Percentiles rank a stretch among this genome's conserved stretches.
Conservation (phyloP, 352 stramenopile genomes). For the Thraustochytrium sp. region DNA sequence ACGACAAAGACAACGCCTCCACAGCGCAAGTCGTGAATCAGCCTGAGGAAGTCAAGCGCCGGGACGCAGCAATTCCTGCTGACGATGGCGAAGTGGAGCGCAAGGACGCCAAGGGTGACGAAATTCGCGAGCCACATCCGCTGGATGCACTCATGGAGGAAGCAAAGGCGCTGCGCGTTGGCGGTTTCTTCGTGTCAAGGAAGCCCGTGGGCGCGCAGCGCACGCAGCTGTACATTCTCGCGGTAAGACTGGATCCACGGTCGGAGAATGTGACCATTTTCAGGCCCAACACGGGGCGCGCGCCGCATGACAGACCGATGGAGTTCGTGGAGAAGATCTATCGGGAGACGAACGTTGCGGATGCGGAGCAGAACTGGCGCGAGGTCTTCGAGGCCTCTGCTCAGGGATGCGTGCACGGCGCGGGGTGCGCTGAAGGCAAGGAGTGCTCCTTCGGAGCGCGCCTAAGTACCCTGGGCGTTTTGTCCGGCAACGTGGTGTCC, state of each 20-base stretch:
- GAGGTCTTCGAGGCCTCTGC: constrained; percentile 28
- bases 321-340: constrained; percentile 41
- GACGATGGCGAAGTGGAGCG: not conserved
- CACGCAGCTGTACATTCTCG: not conserved
- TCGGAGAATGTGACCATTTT: constrained; percentile 38
- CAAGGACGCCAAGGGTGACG: not conserved
- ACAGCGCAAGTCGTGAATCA: too few species aligned
- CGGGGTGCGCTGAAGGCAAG: constrained; percentile 30
- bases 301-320: constrained; percentile 32
- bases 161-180: not conserved
- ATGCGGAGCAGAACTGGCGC: constrained; percentile 30
- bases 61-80: not conserved
- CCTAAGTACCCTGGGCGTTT: not conserved
- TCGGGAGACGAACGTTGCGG: not conserved
- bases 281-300: constrained; percentile 47
- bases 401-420: constrained; percentile 32
- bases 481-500: constrained; percentile 1
- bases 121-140: not conserved
- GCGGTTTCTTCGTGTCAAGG: constrained; percentile 40
- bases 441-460: constrained; percentile 39
- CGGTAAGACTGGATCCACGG: not conserved
- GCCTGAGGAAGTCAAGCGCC: not conserved
- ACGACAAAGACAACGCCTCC: too few species aligned
- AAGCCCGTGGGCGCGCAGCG: not conserved
- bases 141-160: not conserved